Percentiles rank a stretch among this genome's conserved stretches.
phyloP scores from a whole-genome alignment of 169 alveolate genomes.

The Plasmodium coatneyi region DNA sequence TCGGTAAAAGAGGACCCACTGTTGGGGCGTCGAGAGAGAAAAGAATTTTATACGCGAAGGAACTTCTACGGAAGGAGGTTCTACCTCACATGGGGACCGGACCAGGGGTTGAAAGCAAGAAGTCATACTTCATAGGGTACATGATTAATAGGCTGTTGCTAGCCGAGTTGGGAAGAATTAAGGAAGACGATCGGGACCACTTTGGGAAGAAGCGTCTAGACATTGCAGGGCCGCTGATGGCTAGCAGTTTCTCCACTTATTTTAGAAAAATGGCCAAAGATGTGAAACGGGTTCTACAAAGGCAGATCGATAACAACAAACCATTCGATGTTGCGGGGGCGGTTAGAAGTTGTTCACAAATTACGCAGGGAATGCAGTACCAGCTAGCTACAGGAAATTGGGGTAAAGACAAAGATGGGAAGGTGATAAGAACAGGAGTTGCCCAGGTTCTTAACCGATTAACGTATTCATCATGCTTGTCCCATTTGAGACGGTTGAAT shows the following conservation, averaged over 20 bases:
- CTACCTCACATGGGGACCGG: conserved; percentile 98
- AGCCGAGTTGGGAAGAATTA: conserved; percentile 96
- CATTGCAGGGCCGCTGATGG: conserved; percentile 98
- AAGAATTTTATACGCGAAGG: conserved; percentile 95
- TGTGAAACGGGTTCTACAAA: conserved; percentile 92
- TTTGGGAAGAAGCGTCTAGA: conserved; percentile 99
- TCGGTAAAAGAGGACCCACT: conserved; percentile 97
- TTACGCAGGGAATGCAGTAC: conserved; percentile 93
- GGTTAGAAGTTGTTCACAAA: conserved; percentile 90
- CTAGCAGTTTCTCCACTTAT: conserved; percentile 96
- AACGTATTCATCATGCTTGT: conserved; percentile 97
- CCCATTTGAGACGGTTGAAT: conserved; percentile 99
- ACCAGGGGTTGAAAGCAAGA: conserved; percentile 94
- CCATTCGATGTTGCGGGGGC: conserved; percentile 93
- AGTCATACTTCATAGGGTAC: conserved; percentile 99
- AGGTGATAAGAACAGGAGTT: conserved; percentile 98
- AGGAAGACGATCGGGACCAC: conserved; percentile 99
- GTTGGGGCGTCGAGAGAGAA: conserved; percentile 94
- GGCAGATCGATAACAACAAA: conserved; percentile 92
- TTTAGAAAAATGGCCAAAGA: conserved; percentile 95
- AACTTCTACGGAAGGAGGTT: conserved; percentile 95
- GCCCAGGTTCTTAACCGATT: conserved; percentile 97
- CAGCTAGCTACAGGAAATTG: conserved; percentile 93
- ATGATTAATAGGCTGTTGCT: conserved; percentile 97
- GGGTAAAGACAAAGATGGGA: conserved; percentile 98